Conservation (phyloP, 2,329 filamentous ascomycete species). For the Didymellaceae sp. region DNA sequence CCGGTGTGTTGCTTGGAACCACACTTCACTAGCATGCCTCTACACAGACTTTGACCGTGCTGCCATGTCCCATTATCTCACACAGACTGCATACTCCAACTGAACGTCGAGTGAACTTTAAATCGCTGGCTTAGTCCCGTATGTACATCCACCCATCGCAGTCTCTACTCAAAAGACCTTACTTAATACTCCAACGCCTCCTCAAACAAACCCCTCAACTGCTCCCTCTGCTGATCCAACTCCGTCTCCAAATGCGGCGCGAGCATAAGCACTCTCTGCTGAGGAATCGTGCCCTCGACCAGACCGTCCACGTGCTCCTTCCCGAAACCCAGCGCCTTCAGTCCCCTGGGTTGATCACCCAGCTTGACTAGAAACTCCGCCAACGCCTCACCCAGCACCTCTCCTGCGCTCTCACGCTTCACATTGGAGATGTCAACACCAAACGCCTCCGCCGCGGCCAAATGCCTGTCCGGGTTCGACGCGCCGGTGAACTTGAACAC, state of each 20-base stretch:
- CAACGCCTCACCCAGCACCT: conserved; percentile 84
- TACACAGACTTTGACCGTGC: too few species aligned
- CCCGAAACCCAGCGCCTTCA: conserved; percentile 83
- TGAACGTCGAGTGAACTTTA: too few species aligned
- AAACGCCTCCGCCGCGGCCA: conserved; percentile 87
- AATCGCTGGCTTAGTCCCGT: too few species aligned
- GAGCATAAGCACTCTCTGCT: conserved; percentile 87
- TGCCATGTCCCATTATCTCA: too few species aligned
- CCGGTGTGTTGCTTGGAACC: too few species aligned
- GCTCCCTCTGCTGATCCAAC: conserved; percentile 57
- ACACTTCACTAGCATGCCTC: too few species aligned
- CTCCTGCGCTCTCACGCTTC: conserved; percentile 87
- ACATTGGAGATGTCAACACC: conserved; percentile 88
- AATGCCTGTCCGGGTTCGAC: conserved; percentile 89
- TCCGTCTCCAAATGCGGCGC: conserved; percentile 74
- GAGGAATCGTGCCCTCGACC: conserved; percentile 94
- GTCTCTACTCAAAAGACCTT: background rate
- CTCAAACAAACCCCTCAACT: conserved; percentile 56
- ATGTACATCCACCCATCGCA: background rate
- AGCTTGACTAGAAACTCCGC: conserved; percentile 79
- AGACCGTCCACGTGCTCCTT: conserved; percentile 77
- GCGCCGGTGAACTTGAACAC: conserved; percentile 93
- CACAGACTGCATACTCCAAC: too few species aligned
- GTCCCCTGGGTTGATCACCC: conserved; percentile 87
- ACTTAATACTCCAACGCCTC: conserved; percentile 52